Evolutionary conservation across 2,329 filamentous ascomycete genomes (phyloP).

Genomic region (Aspergillus phoenicis): DNA sequence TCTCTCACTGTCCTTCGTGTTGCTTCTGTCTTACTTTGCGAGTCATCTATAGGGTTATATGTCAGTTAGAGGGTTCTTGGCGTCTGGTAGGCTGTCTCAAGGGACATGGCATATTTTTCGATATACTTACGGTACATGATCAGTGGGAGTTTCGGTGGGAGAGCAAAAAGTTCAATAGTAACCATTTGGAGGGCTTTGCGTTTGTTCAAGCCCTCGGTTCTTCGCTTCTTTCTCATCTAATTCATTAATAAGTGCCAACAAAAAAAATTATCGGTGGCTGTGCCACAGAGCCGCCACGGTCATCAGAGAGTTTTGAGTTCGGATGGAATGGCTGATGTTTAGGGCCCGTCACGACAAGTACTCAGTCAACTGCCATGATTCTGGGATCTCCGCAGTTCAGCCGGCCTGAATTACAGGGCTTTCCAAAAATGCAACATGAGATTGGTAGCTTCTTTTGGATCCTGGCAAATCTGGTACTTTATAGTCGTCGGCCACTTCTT

Average conservation of each 20-base stretch:
- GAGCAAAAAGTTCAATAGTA: not conserved
- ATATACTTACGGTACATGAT: slow-evolving; percentile 9
- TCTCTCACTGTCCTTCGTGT: not conserved
- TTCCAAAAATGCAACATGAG: not conserved
- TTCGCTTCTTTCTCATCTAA: not conserved
- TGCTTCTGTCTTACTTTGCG: not conserved
- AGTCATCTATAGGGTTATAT: not conserved
- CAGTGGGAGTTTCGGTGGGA: not conserved
- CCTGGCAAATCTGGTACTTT: not conserved
- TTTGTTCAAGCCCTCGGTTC: not conserved
- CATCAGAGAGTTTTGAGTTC: not conserved
- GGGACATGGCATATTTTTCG: not conserved
- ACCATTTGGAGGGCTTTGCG: not conserved
- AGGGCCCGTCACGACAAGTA: not conserved
- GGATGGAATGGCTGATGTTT: not conserved
- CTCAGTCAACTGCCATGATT: not conserved
- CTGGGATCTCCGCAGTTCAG: not conserved
- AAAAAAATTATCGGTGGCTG: not conserved
- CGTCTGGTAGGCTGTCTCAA: not conserved
- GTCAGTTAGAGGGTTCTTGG: slow-evolving; percentile 1
- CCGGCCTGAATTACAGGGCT: not conserved
- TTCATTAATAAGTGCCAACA: not conserved
- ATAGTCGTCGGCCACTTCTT: no score
- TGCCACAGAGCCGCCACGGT: not conserved
- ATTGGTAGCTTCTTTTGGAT: not conserved